Evolutionary conservation across 2,329 filamentous ascomycete species (phyloP), one percentile per base, ranked within the genome.

Genomic region (Alternaria consortialis): DNA sequence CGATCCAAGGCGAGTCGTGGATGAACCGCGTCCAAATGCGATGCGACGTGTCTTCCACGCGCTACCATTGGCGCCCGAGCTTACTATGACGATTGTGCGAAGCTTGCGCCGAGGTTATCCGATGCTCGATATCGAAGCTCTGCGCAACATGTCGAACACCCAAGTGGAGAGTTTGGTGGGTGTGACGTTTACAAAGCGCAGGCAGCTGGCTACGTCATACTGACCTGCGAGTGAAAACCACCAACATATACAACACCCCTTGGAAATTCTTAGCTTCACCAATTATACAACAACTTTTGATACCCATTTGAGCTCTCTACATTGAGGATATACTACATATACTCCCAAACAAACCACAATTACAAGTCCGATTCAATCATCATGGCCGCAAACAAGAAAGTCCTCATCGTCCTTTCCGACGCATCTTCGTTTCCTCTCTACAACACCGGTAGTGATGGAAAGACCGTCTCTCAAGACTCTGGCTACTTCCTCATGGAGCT

Each of bases 341-440:
- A 13, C 5, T 13, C 25, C 17, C 20, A 15, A 9, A 3, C 9
- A 29, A 47, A 4, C 23, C 15, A 15, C 36, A 7, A 29, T 12
- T 17, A n/a, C 15, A 25, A 25, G 7, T n/a, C 17, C 9, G 25
- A 25, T 23, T n/a, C 31, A 44, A 3, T 29, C 53, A 65, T 13
- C 37, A 70, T 71, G 69, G 54, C 64, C n/a, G 47, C 65, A 23
- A 80, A 79, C 34, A 80, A 80, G 55, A 83, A 82, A 62, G 69
- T 83, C 54, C 80, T 83, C 63, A 81, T 83, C 62, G 68, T 83
- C 64, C 74, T 83, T 59, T 81, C 80, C 47, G 81, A 82, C 59
- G 79, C 80, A 6, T 60, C 76, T 52, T 80, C 82, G 53, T 73
- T 74, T 40, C 71, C 70, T 3, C 63, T 72, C 8, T 67, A 73